Evolutionary conservation across 371 early-diverging fungal genomes (phyloP).

Genomic region (Funneliformis caledonium): DNA sequence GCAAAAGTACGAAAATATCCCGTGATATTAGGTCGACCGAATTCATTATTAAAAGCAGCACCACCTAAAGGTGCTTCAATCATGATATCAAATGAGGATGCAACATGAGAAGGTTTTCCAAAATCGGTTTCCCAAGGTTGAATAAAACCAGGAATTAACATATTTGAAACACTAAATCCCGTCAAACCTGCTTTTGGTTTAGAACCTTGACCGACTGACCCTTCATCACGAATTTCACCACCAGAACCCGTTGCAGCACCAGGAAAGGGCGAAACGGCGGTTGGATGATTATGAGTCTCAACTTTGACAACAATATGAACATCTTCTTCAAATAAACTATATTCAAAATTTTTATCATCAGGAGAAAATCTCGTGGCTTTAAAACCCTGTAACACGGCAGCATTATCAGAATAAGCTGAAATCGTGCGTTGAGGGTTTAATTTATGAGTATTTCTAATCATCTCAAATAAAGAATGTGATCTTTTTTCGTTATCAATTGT

Average conservation of each 20-base stretch:
- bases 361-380: conserved; percentile 74
- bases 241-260: conserved; percentile 95
- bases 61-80: conserved; percentile 95
- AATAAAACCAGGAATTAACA: conserved; percentile 84
- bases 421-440: conserved; percentile 77
- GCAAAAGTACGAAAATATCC: conserved; percentile 97
- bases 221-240: conserved; percentile 98
- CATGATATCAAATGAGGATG: conserved; percentile 94
- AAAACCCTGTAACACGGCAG: conserved; percentile 90
- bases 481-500: conserved; percentile 85
- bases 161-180: conserved; percentile 92
- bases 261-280: conserved; percentile 96
- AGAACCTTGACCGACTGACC: conserved; percentile 94
- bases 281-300: conserved; percentile 99
- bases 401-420: conserved; percentile 97
- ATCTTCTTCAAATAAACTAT: conserved; percentile 61
- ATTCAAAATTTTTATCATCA: conserved; percentile 48
- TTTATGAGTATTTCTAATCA: conserved; percentile 94
- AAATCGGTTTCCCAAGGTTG: conserved; percentile 94
- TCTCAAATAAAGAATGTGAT: conserved; percentile 85
- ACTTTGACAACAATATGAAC: conserved; percentile 94
- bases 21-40: conserved; percentile 92
- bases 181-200: conserved; percentile 93
- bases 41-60: conserved; percentile 98
- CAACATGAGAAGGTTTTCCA: conserved; percentile 89